These are phyloP conservation scores for Xylariales sp. DNA, from an alignment of 2,329 filamentous ascomycete genomes.

Conservation along the genomic window DNA sequence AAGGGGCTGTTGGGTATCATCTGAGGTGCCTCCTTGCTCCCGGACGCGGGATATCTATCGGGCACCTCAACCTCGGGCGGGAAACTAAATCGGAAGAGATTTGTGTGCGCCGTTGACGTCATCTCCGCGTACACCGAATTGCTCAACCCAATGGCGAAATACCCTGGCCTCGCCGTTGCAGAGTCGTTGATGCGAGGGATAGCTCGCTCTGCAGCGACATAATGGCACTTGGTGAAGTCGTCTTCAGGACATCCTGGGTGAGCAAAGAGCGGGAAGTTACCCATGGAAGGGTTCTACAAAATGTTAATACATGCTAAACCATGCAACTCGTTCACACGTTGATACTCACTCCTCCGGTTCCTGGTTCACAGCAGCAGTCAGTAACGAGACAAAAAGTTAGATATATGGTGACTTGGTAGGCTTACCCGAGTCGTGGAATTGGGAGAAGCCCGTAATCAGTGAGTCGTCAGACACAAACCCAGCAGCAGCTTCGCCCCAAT, in stretches of 20 bases:
- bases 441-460: conserved; percentile 49
- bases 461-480: conserved; percentile 52
- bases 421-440: conserved; percentile 51
- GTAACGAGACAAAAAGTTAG: not conserved
- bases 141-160: conserved; percentile 68
- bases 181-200: conserved; percentile 62
- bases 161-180: conserved; percentile 66
- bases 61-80: conserved; percentile 50
- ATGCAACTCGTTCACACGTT: not conserved
- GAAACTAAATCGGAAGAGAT: conserved; percentile 70
- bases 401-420: not conserved
- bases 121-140: conserved; percentile 70
- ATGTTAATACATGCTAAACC: conserved; percentile 35
- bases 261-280: conserved; percentile 65
- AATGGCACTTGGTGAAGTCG: conserved; percentile 63
- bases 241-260: conserved; percentile 62
- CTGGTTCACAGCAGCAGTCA: conserved; percentile 35
- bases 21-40: conserved; percentile 12
- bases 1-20: conserved; percentile 60
- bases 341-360: conserved; percentile 50
- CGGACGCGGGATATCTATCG: conserved; percentile 35
- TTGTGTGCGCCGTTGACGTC: conserved; percentile 68
- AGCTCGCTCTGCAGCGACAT: conserved; percentile 58
- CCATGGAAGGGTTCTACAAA: conserved; percentile 57
- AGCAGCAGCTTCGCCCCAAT: conserved; percentile 46